Evolutionary conservation across 2,329 filamentous ascomycete genomes (phyloP).

Genomic region (Microsporum audouinii): DNA sequence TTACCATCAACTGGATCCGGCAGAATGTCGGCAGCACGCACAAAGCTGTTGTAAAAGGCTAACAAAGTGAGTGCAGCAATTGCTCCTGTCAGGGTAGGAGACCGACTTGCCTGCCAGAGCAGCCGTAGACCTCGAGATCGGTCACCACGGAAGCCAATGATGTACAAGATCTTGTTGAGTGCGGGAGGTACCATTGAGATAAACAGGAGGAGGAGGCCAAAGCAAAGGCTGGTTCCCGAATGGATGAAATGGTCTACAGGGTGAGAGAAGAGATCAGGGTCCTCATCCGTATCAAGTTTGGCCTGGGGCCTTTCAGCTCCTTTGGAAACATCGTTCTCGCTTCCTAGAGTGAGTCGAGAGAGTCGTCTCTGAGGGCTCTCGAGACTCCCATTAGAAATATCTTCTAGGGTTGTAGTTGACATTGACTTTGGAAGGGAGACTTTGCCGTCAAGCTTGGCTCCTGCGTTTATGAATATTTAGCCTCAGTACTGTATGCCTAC

Average conservation of each 20-base stretch:
- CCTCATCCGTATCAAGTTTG: slow-evolving; percentile 19
- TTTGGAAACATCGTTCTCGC: not conserved
- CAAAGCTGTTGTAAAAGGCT: slow-evolving; percentile 76
- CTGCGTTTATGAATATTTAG: not conserved
- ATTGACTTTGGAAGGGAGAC: not conserved
- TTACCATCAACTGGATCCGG: slow-evolving; percentile 38
- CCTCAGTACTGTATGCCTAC: too few species aligned
- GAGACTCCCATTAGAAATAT: not conserved
- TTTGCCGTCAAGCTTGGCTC: not conserved
- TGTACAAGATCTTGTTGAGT: slow-evolving; percentile 72
- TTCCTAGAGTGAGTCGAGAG: not conserved
- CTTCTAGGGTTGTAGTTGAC: not conserved
- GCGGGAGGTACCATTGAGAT: slow-evolving; percentile 89
- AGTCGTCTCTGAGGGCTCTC: not conserved
- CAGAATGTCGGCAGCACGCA: slow-evolving; percentile 80
- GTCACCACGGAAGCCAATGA: slow-evolving; percentile 86
- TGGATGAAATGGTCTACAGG: slow-evolving; percentile 80
- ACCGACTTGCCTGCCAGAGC: slow-evolving; percentile 82
- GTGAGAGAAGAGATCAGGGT: slow-evolving; percentile 56
- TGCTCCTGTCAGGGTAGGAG: slow-evolving; percentile 83
- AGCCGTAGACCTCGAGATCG: slow-evolving; percentile 68
- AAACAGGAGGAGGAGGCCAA: slow-evolving; percentile 71
- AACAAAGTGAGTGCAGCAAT: slow-evolving; percentile 72
- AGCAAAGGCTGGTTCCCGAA: slow-evolving; percentile 79
- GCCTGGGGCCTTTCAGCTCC: not conserved